Base-by-base conservation (phyloP, 805 yeast genomes). In the Candida rishiriensis region DNA sequence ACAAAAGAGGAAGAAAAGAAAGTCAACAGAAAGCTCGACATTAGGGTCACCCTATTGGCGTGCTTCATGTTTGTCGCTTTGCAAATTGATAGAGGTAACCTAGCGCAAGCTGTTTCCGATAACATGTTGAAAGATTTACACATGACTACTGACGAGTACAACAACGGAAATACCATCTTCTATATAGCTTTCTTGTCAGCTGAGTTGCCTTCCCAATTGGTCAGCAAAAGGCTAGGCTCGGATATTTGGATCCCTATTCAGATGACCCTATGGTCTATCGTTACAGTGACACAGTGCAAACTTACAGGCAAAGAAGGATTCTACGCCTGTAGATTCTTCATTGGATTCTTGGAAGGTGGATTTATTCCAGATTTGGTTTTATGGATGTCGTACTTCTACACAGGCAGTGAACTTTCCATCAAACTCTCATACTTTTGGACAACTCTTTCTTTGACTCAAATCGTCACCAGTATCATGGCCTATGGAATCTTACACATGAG, bases 321-420 rank as follows among this genome's bases (percentile, higher is more conserved):
- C 48, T 68, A 62, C 44, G 67, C 65, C 10, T 70, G 79, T 4
- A 65, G 86, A 47, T 73, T 75, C 0, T 64, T 79, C 5, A 55
- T 80, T 36, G 88, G 84, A 1, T 54, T 73, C 3, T 59, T 77
- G n/a, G 82, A 83, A 58, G 88, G 88, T 44, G 88, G 88, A 0
- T 81, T 81, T 47, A 81, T 84, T 42, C 82, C 85, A 30, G 88
- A 82, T 52, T 63, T 76, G 30, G 72, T 77, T 43, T 63, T 82
- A 39, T 83, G 83, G 79, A 64, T 83, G 60, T 75, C 83, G 2
- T 83, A 81, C 60, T 83, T 82, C 62, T 84, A 76, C 64, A 83
- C 79, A 10, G 56, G 75, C 29, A 59, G 68, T 28, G 88, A 84
- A 59, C 66, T 83, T 14, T 70, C 85, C 1, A 59, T 78, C 18